These are phyloP conservation scores for Aspergillus bridgeri DNA, from an alignment of 495 filamentous ascomycete species.

Conservation along the genomic window DNA sequence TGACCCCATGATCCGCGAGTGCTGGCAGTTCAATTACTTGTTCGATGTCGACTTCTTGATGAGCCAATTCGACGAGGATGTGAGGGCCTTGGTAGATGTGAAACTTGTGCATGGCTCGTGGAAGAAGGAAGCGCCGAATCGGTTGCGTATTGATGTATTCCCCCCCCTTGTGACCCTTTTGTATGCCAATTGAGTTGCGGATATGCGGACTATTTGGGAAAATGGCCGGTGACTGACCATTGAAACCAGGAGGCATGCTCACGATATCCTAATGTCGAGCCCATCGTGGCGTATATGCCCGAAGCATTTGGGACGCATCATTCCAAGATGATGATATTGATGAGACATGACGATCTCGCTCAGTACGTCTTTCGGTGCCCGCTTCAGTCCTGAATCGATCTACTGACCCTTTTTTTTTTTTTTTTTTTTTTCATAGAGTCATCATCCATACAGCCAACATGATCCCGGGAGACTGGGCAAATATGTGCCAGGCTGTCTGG, in stretches of 20 bases:
- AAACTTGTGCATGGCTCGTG: conserved; percentile 86
- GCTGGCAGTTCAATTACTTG: conserved; percentile 88
- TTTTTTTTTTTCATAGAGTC: conserved; percentile 43
- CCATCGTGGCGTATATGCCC: conserved; percentile 76
- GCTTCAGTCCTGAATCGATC: too few relatives aligned
- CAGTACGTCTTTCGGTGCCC: conserved; percentile 55
- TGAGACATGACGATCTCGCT: conserved; percentile 71
- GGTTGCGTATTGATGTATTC: conserved; percentile 59
- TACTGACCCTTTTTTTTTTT: background rate
- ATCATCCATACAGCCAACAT: conserved; percentile 90
- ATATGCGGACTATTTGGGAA: too few relatives aligned
- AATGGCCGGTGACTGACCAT: conserved; percentile 6
- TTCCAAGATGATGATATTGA: conserved; percentile 80
- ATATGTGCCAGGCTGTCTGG: conserved; percentile 87
- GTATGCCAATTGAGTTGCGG: background rate
- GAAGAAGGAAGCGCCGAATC: conserved; percentile 66
- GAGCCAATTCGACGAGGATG: conserved; percentile 67
- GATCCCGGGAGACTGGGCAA: conserved; percentile 79
- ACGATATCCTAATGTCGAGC: conserved; percentile 63
- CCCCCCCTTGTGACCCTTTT: background rate
- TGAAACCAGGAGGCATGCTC: conserved; percentile 51
- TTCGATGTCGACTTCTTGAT: conserved; percentile 78
- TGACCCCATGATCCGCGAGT: conserved; percentile 77
- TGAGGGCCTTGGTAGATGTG: conserved; percentile 59
- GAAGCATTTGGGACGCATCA: conserved; percentile 88